These are phyloP conservation scores for Apiotrichum siamense DNA, from an alignment of 1,284 basidiomycete species.

Conservation along the genomic window DNA sequence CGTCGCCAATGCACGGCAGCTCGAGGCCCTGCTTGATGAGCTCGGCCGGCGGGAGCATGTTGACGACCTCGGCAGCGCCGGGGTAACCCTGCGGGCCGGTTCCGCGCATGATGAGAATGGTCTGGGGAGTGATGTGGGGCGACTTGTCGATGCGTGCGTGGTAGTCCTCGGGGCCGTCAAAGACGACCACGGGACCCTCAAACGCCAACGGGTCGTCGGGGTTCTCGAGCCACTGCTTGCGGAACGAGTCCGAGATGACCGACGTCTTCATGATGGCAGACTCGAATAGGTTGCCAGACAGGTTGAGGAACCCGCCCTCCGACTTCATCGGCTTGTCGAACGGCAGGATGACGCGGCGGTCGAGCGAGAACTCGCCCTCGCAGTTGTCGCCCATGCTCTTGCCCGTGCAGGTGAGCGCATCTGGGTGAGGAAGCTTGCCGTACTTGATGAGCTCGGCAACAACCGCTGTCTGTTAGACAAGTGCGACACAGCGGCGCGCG, in stretches of 20 bases:
- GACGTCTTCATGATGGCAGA: conserved; percentile 48
- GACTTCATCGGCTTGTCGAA: conserved; percentile 35
- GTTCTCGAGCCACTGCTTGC: conserved; percentile 41
- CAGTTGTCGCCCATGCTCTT: conserved; percentile 37
- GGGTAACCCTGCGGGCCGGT: conserved; percentile 45
- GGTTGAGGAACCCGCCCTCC: conserved; percentile 45
- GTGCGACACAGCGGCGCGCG: background rate
- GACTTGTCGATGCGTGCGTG: conserved; percentile 37
- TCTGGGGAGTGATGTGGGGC: conserved; percentile 26
- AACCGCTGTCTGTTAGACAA: conserved; percentile 20
- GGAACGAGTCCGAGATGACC: conserved; percentile 40
- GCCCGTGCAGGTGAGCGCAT: conserved; percentile 38
- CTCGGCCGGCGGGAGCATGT: conserved; percentile 45
- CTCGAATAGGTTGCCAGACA: conserved; percentile 45
- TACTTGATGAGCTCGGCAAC: conserved; percentile 38
- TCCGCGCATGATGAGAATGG: conserved; percentile 45
- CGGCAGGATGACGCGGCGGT: conserved; percentile 41
- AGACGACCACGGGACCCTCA: conserved; percentile 46
- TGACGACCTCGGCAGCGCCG: conserved; percentile 45
- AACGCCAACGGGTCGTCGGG: conserved; percentile 46
- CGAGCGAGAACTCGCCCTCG: conserved; percentile 33
- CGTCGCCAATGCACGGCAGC: conserved; percentile 47
- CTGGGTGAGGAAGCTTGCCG: conserved; percentile 35
- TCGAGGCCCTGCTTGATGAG: conserved; percentile 46
- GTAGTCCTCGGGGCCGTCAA: conserved; percentile 47